Evolutionary conservation across 23 red algal species (phyloP), one percentile per base, ranked within the genome.

Genomic region (Gracilaria caudata): DNA sequence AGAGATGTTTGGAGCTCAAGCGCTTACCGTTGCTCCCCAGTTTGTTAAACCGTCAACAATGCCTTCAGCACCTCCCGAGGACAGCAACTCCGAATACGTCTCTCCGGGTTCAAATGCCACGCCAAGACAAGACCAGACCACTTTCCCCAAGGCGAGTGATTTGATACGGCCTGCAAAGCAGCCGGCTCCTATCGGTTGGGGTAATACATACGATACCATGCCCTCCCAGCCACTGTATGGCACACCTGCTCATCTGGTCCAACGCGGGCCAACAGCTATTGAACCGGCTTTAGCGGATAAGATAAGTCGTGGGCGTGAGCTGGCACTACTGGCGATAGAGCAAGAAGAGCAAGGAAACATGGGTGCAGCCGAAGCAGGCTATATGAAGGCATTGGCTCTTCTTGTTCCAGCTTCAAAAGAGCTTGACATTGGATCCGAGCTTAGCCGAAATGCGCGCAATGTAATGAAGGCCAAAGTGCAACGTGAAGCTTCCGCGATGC

Each of bases 301-400:
- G 63, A 85, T 85, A 37, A 55, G 61, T 8, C 59, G 81, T 64
- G 81, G 81, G 4, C 33, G 81, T 7, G 59, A 85, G 60, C 38
- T 85, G 14, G 81, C 51, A 6, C 3, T 51, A 24, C 35, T 85
- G 38, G 81, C 81, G 4, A 63, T 85, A 7, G 55, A 64, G 40
- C 81, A 85, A 72, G 81, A 85, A 51, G 81, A 85, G 56, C 36
- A 85, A 53, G 81, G 81, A 30, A 85, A 85, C 43, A 47, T 71
- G 81, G 81, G 81, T 23, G 81, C 60, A 2, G 81, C 81, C n/a
- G 58, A 85, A 51, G 59, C 81, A 4, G 81, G 81, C 7, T 85
- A 85, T 34, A 85, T 85, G 35, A 85, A 85, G 45, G 81, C 81
- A 51, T 56, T 85, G 23, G 37, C 25, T 28, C 41, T 85, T 63